Evolutionary conservation across 768 basidiomycete species (phyloP), one percentile per base, ranked within the genome.

Genomic region (Lactarius psammicola): DNA sequence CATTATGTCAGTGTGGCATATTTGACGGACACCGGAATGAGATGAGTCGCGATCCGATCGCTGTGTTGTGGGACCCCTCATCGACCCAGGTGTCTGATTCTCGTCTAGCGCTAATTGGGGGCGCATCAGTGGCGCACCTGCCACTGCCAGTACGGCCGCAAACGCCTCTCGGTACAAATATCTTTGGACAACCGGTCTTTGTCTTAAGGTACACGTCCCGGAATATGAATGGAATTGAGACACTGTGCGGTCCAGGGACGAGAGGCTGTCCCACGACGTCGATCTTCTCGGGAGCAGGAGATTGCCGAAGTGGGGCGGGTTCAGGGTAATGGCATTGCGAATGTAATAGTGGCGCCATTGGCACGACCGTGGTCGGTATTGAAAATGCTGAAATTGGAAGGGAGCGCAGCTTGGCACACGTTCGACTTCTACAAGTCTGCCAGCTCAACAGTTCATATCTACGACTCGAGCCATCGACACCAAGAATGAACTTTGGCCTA

Each of bases 371-470:
- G 18, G 23, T 15, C 36, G 66, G n/a, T 72, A 76, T 65, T 78
- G 77, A 38, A 76, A 64, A 20, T 71, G 60, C 59, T 76, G 74
- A 74, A 20, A 9, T 26, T 36, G 55, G 33, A 51, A 57, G 3
- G 73, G 30, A 17, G 40, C 77, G n/a, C 36, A 15, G 60, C 69
- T 87, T 73, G 0, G 81, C 84, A 1, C 60, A 86, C 77, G 20
- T 75, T 72, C 10, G 85, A 84, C 30, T 70, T 72, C 83, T 84
- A 86, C 0, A 84, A 82, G 63, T 81, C 80, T 11, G 76, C 68
- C 0, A 86, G 76, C 73, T 85, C 84, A 64, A 83, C 76, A 4
- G 79, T 81, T 61, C 84, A 26, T 81, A 76, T 36, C 82, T 85
- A 62, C 4, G 31, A 8, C 13, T 46, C 44, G 44, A 46, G 44